Percentiles rank a stretch among this genome's conserved stretches.
Conservation (phyloP, 176 grass and related monocot genomes). For the Tuctoria greenei region DNA sequence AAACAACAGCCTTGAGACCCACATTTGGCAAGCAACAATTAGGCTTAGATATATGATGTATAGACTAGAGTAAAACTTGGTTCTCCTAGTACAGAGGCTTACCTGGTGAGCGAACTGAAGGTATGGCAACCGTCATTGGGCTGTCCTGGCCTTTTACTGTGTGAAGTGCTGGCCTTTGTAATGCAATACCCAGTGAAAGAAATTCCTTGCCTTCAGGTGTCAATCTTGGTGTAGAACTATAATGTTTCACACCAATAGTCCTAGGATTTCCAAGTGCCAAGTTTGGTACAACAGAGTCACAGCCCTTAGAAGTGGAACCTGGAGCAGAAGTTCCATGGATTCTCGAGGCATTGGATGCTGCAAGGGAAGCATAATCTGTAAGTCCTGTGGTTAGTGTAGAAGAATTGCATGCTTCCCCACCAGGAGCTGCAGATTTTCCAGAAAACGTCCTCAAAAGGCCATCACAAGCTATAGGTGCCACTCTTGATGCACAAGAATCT, state of each 20-base stretch:
- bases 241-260: not conserved
- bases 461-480: slow-evolving; percentile 35
- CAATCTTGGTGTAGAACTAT: slow-evolving; percentile 23
- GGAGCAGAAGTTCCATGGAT: slow-evolving; percentile 5
- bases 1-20: not conserved
- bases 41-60: not conserved
- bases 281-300: slow-evolving; percentile 38
- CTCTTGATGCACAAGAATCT: slow-evolving; percentile 35
- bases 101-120: slow-evolving; percentile 23
- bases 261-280: slow-evolving; percentile 42
- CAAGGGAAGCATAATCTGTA: slow-evolving; percentile 22
- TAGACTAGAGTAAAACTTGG: not conserved
- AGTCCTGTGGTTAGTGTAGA: not conserved
- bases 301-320: not conserved
- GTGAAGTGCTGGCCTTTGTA: slow-evolving; percentile 16
- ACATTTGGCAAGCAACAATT: not conserved
- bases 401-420: slow-evolving; percentile 27
- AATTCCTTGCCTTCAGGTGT: slow-evolving; percentile 37
- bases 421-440: slow-evolving; percentile 38
- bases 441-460: slow-evolving; percentile 31
- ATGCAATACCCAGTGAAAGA: slow-evolving; percentile 38
- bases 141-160: not conserved
- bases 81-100: not conserved
- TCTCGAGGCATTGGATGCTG: slow-evolving; percentile 28
- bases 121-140: not conserved